A percentile compares a stretch with the other conserved stretches of the same genome.
These are phyloP conservation scores for Choanephora cucurbitarum DNA, from an alignment of 371 early-diverging fungal genomes.

Conservation along the genomic window DNA sequence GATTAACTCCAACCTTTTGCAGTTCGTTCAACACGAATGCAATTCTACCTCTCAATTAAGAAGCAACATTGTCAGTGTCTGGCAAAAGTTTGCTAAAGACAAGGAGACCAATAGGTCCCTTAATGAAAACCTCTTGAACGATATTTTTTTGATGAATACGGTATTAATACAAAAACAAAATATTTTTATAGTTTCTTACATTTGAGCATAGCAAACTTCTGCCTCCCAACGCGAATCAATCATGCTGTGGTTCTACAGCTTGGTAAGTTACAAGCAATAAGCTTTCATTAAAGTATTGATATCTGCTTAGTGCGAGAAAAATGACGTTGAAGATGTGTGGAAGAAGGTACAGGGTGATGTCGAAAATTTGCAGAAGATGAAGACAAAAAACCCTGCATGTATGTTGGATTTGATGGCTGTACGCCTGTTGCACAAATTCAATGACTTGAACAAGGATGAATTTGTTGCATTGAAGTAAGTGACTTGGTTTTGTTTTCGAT, in stretches of 20 bases:
- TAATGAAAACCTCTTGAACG: neutral
- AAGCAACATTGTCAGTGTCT: neutral
- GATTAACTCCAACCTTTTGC: neutral
- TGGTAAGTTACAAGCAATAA: neutral
- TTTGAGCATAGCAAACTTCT: neutral
- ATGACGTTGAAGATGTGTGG: neutral
- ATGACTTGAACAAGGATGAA: neutral
- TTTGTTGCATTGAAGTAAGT: neutral
- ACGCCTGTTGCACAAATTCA: neutral
- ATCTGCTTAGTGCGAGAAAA: neutral
- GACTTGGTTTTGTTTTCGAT: neutral
- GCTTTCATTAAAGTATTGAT: neutral
- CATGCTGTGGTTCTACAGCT: neutral
- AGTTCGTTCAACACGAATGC: neutral
- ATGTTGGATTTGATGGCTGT: neutral
- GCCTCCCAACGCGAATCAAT: neutral
- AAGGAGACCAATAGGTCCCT: neutral
- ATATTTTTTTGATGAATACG: neutral
- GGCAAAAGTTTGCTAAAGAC: neutral
- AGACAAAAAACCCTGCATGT: neutral
- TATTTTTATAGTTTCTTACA: neutral
- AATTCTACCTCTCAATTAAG: neutral
- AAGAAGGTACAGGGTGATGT: neutral
- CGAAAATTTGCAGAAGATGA: neutral
- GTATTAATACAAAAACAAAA: neutral